Evolutionary conservation across 345 rosid species (phyloP), one percentile per base, ranked within the genome.

Genomic region (Eucalyptus pumila): DNA sequence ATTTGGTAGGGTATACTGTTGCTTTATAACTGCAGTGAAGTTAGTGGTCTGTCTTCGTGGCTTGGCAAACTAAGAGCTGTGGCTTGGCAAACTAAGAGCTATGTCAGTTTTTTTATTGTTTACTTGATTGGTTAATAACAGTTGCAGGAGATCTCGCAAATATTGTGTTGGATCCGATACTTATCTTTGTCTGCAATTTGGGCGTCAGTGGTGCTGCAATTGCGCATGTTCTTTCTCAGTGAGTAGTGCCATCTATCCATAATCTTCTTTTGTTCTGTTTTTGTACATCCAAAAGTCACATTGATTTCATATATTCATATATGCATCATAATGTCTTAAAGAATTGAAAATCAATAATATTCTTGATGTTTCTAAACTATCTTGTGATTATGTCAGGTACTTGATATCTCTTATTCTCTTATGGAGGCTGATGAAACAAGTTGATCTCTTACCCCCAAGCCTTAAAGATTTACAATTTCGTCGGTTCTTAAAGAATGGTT

Each of bases 161-260:
- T 91, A 94, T 97, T 76, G 86, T 95, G 67, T 90, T 97, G 88
- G 99, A 97, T 87, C 98, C 98, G 0, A 95, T 97, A 47, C 96
- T 97, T 81, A 97, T 97, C 87, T 96, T 96, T 89, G 92, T 85
- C 72, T 95, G 92, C 91, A 89, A 90, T 34, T 90, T 94, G 47
- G 99, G 99, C 4, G 95, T 96, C 72, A 97, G 94, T 44, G 99
- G 99, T 86, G 99, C 99, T 16, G 99, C 99, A 91, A 96, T 96
- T 89, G 97, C 99, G 0, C 99, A 97, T 87, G 98, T 96, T 88
- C 93, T 97, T 87, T 94, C 99, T 56, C 99, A 97, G 99, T 97
- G 93, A 93, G 98, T 88, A 69, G 5, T 6, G 51, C 3, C 51
- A 81, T 48, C 14, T 32, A n/a, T 87, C 86, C 72, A n/a, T 37